phyloP scores from a whole-genome alignment of 75 land plant species.

The Selaginella tamariscina region DNA sequence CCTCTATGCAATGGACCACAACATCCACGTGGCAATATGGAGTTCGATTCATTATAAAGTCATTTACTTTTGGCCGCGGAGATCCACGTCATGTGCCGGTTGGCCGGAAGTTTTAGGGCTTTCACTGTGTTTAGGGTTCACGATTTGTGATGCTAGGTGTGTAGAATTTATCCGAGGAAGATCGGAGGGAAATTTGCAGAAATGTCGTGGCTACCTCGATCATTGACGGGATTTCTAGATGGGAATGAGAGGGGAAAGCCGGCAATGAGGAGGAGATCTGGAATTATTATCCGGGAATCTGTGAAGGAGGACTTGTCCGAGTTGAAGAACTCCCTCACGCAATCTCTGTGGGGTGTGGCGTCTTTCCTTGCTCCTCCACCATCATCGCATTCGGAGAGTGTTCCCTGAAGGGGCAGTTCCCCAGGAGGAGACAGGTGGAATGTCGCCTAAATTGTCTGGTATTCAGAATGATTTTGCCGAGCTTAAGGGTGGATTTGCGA shows the following conservation, averaged over 20 bases:
- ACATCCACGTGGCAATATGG: no score
- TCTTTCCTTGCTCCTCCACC: conserved; percentile 83
- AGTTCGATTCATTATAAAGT: no score
- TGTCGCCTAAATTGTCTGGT: conserved; percentile 29
- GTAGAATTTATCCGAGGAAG: not conserved
- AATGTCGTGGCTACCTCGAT: not conserved
- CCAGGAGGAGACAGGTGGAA: conserved; percentile 13
- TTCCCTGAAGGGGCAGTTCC: not conserved
- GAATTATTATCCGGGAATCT: conserved; percentile 24
- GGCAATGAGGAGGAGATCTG: not conserved
- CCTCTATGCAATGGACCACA: no score
- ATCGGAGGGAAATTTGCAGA: no score
- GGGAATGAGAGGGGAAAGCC: not conserved
- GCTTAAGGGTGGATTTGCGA: conserved; percentile 41
- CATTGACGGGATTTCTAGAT: not conserved
- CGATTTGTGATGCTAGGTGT: not conserved
- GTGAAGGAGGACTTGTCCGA: conserved; percentile 72
- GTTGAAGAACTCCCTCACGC: conserved; percentile 50
- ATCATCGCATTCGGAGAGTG: not conserved
- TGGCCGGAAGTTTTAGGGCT: not conserved
- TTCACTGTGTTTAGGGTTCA: not conserved
- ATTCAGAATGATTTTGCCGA: conserved; percentile 65
- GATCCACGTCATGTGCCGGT: not conserved
- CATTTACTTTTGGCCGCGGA: no score
- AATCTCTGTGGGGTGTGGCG: conserved; percentile 78